Percentiles rank a stretch among this genome's conserved stretches.
phyloP scores from a whole-genome alignment of 1,284 basidiomycete species.

The Ceratobasidium sp. region DNA sequence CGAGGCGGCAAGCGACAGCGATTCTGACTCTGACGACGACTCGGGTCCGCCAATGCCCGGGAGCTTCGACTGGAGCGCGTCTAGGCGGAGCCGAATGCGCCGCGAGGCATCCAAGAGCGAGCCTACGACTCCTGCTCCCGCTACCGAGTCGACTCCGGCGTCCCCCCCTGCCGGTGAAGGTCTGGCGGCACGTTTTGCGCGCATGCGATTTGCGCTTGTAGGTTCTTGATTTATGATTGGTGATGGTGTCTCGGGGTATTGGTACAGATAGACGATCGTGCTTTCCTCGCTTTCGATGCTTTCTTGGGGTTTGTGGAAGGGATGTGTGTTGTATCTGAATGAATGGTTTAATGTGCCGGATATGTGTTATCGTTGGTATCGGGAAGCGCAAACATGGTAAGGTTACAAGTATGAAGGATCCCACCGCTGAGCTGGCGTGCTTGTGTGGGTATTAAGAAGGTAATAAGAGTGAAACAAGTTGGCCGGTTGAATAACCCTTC shows the following conservation, averaged over 20 bases:
- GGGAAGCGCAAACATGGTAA: not conserved
- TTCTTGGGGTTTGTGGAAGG: constrained; percentile 1
- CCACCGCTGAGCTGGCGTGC: too few species aligned
- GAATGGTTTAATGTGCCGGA: not conserved
- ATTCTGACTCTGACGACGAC: constrained; percentile 6
- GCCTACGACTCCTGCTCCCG: not conserved
- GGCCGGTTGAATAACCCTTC: too few species aligned
- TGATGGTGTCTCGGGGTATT: not conserved
- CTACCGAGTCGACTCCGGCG: not conserved
- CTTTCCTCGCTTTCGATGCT: constrained; percentile 12
- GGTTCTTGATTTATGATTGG: not conserved
- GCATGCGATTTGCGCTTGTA: constrained; percentile 35
- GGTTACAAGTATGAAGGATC: not conserved
- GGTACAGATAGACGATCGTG: constrained; percentile 5
- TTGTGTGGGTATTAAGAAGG: too few species aligned
- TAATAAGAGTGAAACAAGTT: too few species aligned
- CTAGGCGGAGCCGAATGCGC: constrained; percentile 18
- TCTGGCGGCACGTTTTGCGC: constrained; percentile 13
- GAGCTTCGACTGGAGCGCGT: constrained; percentile 31
- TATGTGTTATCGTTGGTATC: not conserved
- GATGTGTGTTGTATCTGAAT: not conserved
- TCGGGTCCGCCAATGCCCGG: constrained; percentile 22
- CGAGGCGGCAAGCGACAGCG: constrained; percentile 8
- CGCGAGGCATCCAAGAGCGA: constrained; percentile 7
- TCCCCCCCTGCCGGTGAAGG: constrained; percentile 17